Evolutionary conservation across 768 basidiomycete genomes (phyloP), one percentile per base, ranked within the genome.

Genomic region (Mycena albidolilacea): DNA sequence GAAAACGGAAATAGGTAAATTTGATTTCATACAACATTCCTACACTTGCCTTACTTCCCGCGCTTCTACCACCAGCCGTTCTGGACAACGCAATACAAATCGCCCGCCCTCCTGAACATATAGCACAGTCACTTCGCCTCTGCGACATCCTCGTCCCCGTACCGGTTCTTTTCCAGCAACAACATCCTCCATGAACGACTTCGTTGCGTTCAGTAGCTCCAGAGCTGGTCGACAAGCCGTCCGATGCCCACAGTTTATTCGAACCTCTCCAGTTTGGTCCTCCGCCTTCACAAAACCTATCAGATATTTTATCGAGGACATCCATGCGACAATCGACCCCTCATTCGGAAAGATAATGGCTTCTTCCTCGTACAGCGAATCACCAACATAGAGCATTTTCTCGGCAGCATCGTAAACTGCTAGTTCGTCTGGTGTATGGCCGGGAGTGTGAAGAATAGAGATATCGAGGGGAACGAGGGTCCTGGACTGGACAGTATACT

Each of bases 341-440:
- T 88, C 86, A 43, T 79, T 82, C 0, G 89, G 85, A 77, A 91
- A 90, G 75, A 90, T 87, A 76, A 90, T 90, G 7, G 82, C 85
- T 44, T 86, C 88, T 66, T 84, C 78, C 75, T 91, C 89, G 72
- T 91, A 90, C 54, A 89, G 79, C 57, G 87, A 85, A 71, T 90
- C 90, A 3, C 90, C 90, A 12, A 89, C 87, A 61, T 89, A 90
- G 1, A 90, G 80, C 88, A 89, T 87, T 72, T 78, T 80, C 64
- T 90, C 89, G 7, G 72, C 77, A 14, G 78, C 80, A 67, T 90
- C 87, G 80, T 88, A 90, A 5, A 90, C 73, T 0, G 88, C 89
- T n/a, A 90, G 78, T 74, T 89, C 86, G 79, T 90, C 90, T 2
- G 89, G 90, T 0, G 87, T 90, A 70, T 91, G 90, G 37, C 90